Conservation (phyloP, 2,329 filamentous ascomycete genomes). For the Nannizziopsis arthrosporioides region DNA sequence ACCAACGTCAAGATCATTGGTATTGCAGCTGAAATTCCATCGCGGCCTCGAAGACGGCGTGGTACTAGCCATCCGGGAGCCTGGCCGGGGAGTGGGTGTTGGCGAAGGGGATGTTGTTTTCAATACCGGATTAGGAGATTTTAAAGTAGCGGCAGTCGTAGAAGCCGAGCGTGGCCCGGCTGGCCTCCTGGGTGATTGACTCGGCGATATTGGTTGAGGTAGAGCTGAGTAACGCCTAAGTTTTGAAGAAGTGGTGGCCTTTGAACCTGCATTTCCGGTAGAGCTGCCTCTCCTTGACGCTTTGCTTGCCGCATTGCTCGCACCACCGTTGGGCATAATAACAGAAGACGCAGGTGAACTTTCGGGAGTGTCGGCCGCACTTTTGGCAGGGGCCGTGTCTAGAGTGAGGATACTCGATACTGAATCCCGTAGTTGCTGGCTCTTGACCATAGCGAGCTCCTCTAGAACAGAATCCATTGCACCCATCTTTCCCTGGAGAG, state of each 20-base stretch:
- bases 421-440: conserved; percentile 75
- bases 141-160: conserved; percentile 16
- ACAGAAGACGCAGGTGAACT: conserved; percentile 60
- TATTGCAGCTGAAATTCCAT: conserved; percentile 61
- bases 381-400: conserved; percentile 60
- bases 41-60: conserved; percentile 42
- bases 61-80: conserved; percentile 22
- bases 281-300: conserved; percentile 38
- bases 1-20: conserved; percentile 51
- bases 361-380: conserved; percentile 57
- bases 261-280: conserved; percentile 31
- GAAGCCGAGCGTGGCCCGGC: conserved; percentile 26
- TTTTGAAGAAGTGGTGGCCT: conserved; percentile 31
- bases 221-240: conserved; percentile 39
- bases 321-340: conserved; percentile 39
- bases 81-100: conserved; percentile 27
- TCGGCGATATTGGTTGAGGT: conserved; percentile 27
- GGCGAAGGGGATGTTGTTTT: conserved; percentile 21
- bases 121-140: conserved; percentile 13
- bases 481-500: conserved; percentile 61
- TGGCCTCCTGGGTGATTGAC: conserved; percentile 25
- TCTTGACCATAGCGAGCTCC: conserved; percentile 50
- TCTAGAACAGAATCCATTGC: conserved; percentile 66
- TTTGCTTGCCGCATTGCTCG: conserved; percentile 33
- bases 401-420: conserved; percentile 84